phyloP scores from a whole-genome alignment of 2,329 filamentous ascomycete species.

The Arthroderma uncinatum region DNA sequence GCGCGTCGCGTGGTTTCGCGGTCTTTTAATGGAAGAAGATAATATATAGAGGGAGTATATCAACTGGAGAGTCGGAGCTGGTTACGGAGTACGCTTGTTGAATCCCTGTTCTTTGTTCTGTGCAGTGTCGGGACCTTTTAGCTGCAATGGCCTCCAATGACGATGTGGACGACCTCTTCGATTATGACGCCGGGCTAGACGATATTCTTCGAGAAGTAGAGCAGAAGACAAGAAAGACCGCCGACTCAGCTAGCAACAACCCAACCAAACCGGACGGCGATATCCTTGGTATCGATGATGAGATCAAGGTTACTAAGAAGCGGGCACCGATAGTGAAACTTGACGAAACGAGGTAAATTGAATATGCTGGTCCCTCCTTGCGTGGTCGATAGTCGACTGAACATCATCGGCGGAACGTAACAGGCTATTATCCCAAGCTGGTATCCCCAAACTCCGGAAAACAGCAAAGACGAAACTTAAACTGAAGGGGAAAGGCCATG shows the following conservation, averaged over 20 bases:
- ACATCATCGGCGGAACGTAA: background rate
- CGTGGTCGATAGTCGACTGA: background rate
- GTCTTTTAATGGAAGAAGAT: background rate
- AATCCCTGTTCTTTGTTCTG: no score
- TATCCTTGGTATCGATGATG: constrained; percentile 67
- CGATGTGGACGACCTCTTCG: constrained; percentile 57
- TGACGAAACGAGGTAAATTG: constrained; percentile 60
- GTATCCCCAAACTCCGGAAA: constrained; percentile 69
- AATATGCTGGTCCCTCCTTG: background rate
- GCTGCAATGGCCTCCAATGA: background rate
- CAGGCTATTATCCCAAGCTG: constrained; percentile 69
- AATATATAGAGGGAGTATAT: no score
- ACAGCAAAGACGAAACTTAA: constrained; percentile 59
- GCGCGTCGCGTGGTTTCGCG: background rate
- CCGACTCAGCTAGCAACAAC: constrained; percentile 16
- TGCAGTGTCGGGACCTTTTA: no score
- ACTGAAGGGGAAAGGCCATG: constrained; percentile 88
- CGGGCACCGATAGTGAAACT: constrained; percentile 71
- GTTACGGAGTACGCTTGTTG: no score
- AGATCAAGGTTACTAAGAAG: constrained; percentile 70
- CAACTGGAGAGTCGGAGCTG: no score
- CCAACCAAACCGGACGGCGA: constrained; percentile 34
- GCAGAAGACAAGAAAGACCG: constrained; percentile 5
- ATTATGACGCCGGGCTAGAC: constrained; percentile 56
- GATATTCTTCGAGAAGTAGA: constrained; percentile 37